These are phyloP conservation scores for Fimicolochytrium jonesii DNA, from an alignment of 192 early-diverging fungal species.

Conservation along the genomic window DNA sequence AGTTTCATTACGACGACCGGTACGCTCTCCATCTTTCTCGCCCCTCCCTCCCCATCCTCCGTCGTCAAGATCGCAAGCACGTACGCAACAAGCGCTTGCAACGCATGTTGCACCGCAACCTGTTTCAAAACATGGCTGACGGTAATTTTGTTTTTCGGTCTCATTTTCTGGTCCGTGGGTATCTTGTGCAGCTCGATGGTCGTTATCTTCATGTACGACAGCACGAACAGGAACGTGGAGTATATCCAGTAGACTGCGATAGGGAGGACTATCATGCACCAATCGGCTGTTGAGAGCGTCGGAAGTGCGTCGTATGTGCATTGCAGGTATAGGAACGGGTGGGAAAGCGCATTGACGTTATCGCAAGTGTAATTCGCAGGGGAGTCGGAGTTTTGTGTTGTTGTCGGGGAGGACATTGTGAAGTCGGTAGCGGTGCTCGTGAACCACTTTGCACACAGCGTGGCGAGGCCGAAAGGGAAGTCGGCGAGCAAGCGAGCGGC, in stretches of 20 bases:
- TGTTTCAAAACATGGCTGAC: constrained; percentile 55
- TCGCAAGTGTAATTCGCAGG: too few relatives aligned
- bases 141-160: constrained; percentile 62
- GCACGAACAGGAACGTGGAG: constrained; percentile 58
- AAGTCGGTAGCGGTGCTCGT: too few relatives aligned
- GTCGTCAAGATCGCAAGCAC: constrained; percentile 32
- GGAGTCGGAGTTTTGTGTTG: too few relatives aligned
- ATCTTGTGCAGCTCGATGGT: constrained; percentile 69
- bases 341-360: too few relatives aligned
- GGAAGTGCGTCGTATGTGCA: constrained; percentile 9
- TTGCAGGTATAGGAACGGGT: too few relatives aligned
- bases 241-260: constrained; percentile 67
- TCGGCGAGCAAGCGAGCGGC: too few relatives aligned
- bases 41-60: constrained; percentile 25
- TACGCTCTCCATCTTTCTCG: constrained; percentile 29
- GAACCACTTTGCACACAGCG: too few relatives aligned
- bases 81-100: constrained; percentile 53
- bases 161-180: constrained; percentile 47
- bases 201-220: constrained; percentile 54
- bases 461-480: too few relatives aligned
- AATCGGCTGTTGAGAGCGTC: constrained; percentile 6
- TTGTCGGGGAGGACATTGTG: too few relatives aligned
- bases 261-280: constrained; percentile 46
- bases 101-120: constrained; percentile 64
- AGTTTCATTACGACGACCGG: constrained; percentile 32